These are phyloP conservation scores for Inonotus hispidus DNA, from an alignment of 1,284 basidiomycete genomes.

Conservation along the genomic window DNA sequence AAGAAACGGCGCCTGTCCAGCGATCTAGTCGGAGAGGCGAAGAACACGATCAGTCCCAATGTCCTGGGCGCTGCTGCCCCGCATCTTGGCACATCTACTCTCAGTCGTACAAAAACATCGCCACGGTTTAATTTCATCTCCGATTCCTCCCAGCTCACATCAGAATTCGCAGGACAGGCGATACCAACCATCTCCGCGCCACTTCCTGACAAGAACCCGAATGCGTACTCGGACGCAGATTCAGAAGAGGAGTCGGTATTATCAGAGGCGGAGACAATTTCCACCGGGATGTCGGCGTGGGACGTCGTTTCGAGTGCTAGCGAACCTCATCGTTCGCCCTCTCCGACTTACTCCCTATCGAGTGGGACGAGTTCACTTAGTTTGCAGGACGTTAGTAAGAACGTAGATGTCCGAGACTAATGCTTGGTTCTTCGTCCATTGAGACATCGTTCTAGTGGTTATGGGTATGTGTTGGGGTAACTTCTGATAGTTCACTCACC, in stretches of 20 bases:
- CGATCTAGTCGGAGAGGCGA: background rate
- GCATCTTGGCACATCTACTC: background rate
- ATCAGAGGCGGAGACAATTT: background rate
- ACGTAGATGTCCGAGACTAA: background rate
- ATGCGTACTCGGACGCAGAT: background rate
- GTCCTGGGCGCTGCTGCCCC: background rate
- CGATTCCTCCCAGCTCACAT: background rate
- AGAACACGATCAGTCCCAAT: background rate
- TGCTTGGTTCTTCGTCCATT: too few relatives aligned
- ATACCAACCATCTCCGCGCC: background rate
- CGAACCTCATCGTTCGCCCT: background rate
- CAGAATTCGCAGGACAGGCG: background rate
- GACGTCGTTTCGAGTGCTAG: slow-evolving; percentile 3
- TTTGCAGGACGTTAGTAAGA: slow-evolving; percentile 8
- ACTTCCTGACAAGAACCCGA: background rate
- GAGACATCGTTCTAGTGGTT: too few relatives aligned
- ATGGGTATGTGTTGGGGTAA: too few relatives aligned
- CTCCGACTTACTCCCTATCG: background rate
- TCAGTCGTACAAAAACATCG: background rate
- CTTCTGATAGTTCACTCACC: too few relatives aligned
- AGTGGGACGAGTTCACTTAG: background rate
- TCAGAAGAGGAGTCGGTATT: background rate
- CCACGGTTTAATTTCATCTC: background rate
- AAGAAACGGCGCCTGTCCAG: background rate
- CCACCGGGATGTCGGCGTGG: slow-evolving; percentile 1